Evolutionary conservation across 495 filamentous ascomycete species (phyloP).

Genomic region (Pyrenopolyporus hunteri): DNA sequence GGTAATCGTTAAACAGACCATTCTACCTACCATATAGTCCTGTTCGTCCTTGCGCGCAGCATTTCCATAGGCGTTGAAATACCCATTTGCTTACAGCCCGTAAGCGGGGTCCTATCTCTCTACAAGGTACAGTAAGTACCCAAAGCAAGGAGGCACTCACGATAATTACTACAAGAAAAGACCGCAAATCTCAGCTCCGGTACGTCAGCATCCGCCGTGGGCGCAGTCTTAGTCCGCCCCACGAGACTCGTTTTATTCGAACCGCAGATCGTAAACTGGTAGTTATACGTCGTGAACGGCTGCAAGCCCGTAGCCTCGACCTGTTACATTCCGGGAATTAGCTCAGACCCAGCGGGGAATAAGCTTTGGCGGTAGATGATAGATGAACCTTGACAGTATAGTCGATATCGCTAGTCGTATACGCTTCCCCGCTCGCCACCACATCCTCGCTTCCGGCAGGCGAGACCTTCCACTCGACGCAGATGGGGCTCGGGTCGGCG

Average conservation of each 20-base stretch:
- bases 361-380: no score
- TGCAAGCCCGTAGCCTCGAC: constrained; percentile 64
- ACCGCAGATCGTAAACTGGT: constrained; percentile 62
- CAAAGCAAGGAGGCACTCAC: no score
- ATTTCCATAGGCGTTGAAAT: constrained; percentile 71
- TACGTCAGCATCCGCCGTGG: constrained; percentile 48
- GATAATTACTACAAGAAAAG: constrained; percentile 64
- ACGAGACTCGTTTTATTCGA: constrained; percentile 53
- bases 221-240: constrained; percentile 62
- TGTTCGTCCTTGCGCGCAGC: constrained; percentile 68
- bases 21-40: constrained; percentile 59
- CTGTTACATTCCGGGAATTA: constrained; percentile 32
- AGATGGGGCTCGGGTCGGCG: constrained; percentile 61
- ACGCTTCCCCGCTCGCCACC: constrained; percentile 50
- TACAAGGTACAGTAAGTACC: constrained; percentile 2
- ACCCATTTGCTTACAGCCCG: constrained; percentile 47
- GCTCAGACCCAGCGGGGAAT: background rate
- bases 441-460: constrained; percentile 46
- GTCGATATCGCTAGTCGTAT: constrained; percentile 70
- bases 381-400: constrained; percentile 66
- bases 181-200: constrained; percentile 57
- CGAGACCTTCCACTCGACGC: constrained; percentile 59
- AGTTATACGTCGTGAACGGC: constrained; percentile 67
- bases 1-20: background rate
- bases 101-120: constrained; percentile 3